A percentile compares a stretch with the other conserved stretches of the same genome.
These are phyloP conservation scores for Juncus effusus DNA, from an alignment of 176 grass and related monocot genomes.

Conservation along the genomic window DNA sequence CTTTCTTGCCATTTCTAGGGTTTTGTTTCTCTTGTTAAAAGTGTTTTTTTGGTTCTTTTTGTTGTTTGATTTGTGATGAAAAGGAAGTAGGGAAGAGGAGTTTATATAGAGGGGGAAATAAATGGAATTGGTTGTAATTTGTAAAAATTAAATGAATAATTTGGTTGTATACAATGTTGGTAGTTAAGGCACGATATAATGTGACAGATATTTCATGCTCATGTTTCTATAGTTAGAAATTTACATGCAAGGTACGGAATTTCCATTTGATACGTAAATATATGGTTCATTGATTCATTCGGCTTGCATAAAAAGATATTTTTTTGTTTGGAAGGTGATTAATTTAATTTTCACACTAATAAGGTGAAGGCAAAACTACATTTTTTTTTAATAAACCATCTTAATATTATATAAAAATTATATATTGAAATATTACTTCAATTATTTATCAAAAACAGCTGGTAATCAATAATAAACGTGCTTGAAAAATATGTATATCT, in stretches of 20 bases:
- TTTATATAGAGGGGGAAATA: not conserved
- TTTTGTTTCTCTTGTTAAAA: too few relatives aligned
- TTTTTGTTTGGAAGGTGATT: not conserved
- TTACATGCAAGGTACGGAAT: not conserved
- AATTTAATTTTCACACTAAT: not conserved
- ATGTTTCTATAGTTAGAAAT: constrained; percentile 8
- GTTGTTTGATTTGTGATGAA: not conserved
- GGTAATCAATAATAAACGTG: too few relatives aligned
- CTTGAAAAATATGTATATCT: too few relatives aligned
- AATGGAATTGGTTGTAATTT: not conserved
- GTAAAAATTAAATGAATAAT: too few relatives aligned
- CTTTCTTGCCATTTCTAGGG: constrained; percentile 29
- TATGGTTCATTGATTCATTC: constrained; percentile 2
- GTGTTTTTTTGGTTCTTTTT: not conserved
- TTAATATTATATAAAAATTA: too few relatives aligned
- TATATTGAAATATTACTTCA: too few relatives aligned
- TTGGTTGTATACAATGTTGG: constrained; percentile 1
- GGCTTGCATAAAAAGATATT: not conserved
- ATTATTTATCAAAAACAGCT: too few relatives aligned
- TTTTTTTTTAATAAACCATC: not conserved
- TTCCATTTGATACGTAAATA: not conserved
- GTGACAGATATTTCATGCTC: constrained; percentile 4
- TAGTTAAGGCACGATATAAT: constrained; percentile 16
- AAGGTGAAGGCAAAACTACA: not conserved
- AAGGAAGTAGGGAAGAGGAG: not conserved